A percentile compares a stretch with the other conserved stretches of the same genome.
phyloP scores from a whole-genome alignment of 805 yeast species.

The Nakazawaea wickerhamii region DNA sequence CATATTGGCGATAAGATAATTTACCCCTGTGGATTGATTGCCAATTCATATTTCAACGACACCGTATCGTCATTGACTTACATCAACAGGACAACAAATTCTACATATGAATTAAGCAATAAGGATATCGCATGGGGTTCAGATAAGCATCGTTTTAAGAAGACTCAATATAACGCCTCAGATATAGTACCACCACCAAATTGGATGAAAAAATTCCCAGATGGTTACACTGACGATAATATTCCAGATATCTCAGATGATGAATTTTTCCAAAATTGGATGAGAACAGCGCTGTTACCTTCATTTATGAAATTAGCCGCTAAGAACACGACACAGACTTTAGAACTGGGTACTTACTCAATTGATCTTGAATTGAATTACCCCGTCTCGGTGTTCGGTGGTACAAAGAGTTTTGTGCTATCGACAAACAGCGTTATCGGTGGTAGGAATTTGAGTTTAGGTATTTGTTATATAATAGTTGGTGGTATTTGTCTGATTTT shows the following conservation, averaged over 20 bases:
- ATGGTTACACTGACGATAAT: conserved; percentile 83
- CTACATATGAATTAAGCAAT: conserved; percentile 38
- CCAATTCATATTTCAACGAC: conserved; percentile 90
- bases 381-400: conserved; percentile 80
- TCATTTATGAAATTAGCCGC: conserved; percentile 79
- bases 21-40: conserved; percentile 94
- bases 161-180: conserved; percentile 57
- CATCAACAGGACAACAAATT: conserved; percentile 32
- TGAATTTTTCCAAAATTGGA: conserved; percentile 94
- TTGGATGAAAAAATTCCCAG: conserved; percentile 75
- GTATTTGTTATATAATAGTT: conserved; percentile 78
- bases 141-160: conserved; percentile 67
- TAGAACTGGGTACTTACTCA: conserved; percentile 65
- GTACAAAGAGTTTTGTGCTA: conserved; percentile 77
- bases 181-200: conserved; percentile 92
- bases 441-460: conserved; percentile 79
- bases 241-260: conserved; percentile 69
- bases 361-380: conserved; percentile 69
- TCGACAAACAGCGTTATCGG: conserved; percentile 84
- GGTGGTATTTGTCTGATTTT: conserved; percentile 72
- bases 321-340: conserved; percentile 54
- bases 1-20: conserved; percentile 34
- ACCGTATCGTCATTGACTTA: conserved; percentile 55
- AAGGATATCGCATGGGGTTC: conserved; percentile 80
- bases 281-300: conserved; percentile 94